Evolutionary conservation across 495 filamentous ascomycete genomes (phyloP).

Genomic region (Annulohypoxylon maeteangense): DNA sequence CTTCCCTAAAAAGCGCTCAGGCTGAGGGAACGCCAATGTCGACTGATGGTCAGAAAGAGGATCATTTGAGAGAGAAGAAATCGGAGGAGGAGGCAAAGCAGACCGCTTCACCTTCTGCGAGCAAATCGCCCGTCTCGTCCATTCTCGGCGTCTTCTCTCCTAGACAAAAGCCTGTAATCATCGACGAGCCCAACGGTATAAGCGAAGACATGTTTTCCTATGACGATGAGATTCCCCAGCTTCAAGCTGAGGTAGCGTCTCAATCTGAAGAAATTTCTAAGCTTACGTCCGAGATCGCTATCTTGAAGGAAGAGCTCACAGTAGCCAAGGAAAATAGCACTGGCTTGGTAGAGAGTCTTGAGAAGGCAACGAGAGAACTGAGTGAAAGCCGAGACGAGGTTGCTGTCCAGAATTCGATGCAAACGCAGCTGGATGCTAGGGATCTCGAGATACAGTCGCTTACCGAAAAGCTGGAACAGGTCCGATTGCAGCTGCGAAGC

Average conservation of each 20-base stretch:
- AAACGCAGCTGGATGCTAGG: conserved; percentile 60
- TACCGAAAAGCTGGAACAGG: conserved; percentile 62
- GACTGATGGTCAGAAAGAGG: conserved; percentile 7
- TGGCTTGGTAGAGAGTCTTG: conserved; percentile 70
- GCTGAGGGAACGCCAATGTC: conserved; percentile 30
- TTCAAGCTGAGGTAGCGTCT: conserved; percentile 70
- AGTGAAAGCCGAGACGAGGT: conserved; percentile 66
- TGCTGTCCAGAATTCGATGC: conserved; percentile 62
- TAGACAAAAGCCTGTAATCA: conserved; percentile 54
- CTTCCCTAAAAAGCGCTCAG: conserved; percentile 40
- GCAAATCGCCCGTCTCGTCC: conserved; percentile 54
- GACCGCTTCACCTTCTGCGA: conserved; percentile 33
- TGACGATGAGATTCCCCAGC: conserved; percentile 71
- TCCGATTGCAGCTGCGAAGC: conserved; percentile 62
- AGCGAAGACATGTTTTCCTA: conserved; percentile 91
- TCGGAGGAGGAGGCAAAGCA: conserved; percentile 16
- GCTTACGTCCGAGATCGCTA: conserved; percentile 50
- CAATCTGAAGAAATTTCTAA: conserved; percentile 55
- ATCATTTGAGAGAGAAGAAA: conserved; percentile 26
- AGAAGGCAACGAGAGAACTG: conserved; percentile 68
- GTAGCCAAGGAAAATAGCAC: conserved; percentile 72
- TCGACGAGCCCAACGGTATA: conserved; percentile 54
- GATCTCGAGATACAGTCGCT: conserved; percentile 59
- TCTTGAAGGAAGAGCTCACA: conserved; percentile 52
- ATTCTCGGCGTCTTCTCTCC: conserved; percentile 60